Percentiles rank a stretch among this genome's conserved stretches.
Conservation (phyloP, 805 yeast genomes). For the Ogataea dorogensis region DNA sequence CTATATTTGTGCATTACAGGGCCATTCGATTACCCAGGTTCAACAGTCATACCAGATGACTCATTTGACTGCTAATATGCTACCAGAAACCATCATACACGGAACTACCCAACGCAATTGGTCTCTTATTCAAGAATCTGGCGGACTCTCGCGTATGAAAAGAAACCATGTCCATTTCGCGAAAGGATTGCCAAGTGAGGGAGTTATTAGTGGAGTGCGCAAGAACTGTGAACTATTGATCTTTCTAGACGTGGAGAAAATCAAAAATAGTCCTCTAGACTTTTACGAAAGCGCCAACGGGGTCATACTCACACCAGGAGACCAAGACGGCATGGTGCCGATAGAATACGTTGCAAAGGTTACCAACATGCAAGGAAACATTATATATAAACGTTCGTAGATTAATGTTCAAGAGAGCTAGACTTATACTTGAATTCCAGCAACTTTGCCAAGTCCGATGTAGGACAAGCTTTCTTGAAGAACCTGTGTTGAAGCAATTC, state of each 20-base stretch:
- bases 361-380: slow-evolving; percentile 23
- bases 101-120: slow-evolving; percentile 66
- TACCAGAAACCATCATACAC: slow-evolving; percentile 64
- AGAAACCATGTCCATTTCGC: slow-evolving; percentile 90
- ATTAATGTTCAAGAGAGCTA: slow-evolving; percentile 10
- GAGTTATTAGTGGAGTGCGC: slow-evolving; percentile 74
- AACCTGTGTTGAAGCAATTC: slow-evolving; percentile 80
- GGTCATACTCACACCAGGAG: slow-evolving; percentile 69
- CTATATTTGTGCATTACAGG: slow-evolving; percentile 86
- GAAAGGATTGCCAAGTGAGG: slow-evolving; percentile 43
- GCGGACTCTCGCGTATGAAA: slow-evolving; percentile 65
- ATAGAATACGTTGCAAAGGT: slow-evolving; percentile 40
- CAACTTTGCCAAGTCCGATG: slow-evolving; percentile 57
- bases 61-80: slow-evolving; percentile 28
- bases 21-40: slow-evolving; percentile 66
- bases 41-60: slow-evolving; percentile 36
- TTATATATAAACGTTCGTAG: slow-evolving; percentile 3
- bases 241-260: slow-evolving; percentile 53
- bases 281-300: slow-evolving; percentile 70
- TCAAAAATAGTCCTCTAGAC: slow-evolving; percentile 42
- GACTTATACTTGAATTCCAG: slow-evolving; percentile 38
- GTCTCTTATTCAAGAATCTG: slow-evolving; percentile 44
- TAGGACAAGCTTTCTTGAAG: slow-evolving; percentile 59
- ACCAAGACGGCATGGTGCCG: slow-evolving; percentile 50
- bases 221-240: slow-evolving; percentile 55